Percentiles rank a stretch among this genome's conserved stretches.
Evolutionary conservation across 768 basidiomycete species (phyloP).

Genomic region (Boletus eberwhitei): DNA sequence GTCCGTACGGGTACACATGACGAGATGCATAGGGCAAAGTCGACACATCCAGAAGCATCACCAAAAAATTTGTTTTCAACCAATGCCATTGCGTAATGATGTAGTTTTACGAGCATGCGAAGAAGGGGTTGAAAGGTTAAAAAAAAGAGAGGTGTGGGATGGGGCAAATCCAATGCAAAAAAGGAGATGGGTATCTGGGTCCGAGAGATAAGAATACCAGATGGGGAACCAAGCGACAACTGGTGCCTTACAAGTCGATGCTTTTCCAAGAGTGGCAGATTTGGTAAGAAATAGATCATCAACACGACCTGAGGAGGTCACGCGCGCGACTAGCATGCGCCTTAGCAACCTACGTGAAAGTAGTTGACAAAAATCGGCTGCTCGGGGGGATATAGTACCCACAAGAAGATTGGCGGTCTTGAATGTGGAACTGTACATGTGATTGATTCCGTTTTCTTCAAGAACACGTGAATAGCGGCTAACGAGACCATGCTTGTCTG

Average conservation of each 20-base stretch:
- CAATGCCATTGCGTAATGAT: constrained; percentile 4
- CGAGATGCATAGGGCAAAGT: not conserved
- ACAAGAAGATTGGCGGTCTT: constrained; percentile 80
- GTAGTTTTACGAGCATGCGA: not conserved
- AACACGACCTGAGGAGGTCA: constrained; percentile 56
- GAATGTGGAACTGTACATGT: constrained; percentile 83
- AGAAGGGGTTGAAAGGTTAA: not conserved
- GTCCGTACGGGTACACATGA: not conserved
- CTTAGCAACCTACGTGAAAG: constrained; percentile 48
- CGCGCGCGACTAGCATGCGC: constrained; percentile 54
- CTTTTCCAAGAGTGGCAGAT: constrained; percentile 1
- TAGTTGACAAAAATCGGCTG: not conserved
- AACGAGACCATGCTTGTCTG: constrained; percentile 77
- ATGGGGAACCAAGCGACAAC: not conserved
- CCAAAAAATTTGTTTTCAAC: constrained; percentile 8
- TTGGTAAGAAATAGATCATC: constrained; percentile 16
- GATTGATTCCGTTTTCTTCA: constrained; percentile 71
- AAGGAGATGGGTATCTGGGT: constrained; percentile 17
- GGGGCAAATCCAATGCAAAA: not conserved
- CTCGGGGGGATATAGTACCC: constrained; percentile 17
- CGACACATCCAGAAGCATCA: not conserved
- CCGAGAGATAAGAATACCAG: constrained; percentile 10
- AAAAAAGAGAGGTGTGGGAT: not conserved
- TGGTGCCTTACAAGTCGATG: not conserved
- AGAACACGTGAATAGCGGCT: constrained; percentile 73